Conservation (phyloP, 345 rosid genomes). For the Citrus reticulata region DNA sequence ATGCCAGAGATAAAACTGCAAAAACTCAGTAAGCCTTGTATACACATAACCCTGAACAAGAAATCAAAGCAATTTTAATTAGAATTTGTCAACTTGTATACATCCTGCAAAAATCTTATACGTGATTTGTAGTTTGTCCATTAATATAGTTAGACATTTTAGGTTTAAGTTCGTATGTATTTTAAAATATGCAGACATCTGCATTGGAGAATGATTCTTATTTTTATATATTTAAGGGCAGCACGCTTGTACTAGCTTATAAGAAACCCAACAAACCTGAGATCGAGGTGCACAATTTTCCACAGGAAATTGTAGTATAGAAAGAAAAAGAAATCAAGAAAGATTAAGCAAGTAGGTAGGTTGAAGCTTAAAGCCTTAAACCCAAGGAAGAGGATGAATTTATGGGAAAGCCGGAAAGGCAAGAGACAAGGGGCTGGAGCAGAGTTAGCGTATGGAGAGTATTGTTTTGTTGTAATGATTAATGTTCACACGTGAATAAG, state of each 20-base stretch:
- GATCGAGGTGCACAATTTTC: no score
- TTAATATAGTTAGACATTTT: no score
- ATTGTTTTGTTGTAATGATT: constrained; percentile 62
- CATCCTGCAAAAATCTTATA: not conserved
- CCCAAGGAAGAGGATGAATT: not conserved
- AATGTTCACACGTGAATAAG: constrained; percentile 57
- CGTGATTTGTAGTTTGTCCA: no score
- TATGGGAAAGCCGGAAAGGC: constrained; percentile 20
- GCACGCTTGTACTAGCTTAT: no score
- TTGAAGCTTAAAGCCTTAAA: not conserved
- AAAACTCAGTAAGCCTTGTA: not conserved
- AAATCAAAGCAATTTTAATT: not conserved
- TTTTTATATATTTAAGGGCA: no score
- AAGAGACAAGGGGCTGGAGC: constrained; percentile 38
- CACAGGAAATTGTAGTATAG: no score
- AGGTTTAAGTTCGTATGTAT: no score
- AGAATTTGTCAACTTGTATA: not conserved
- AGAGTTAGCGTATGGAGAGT: constrained; percentile 34
- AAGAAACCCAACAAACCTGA: no score
- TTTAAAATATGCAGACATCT: no score
- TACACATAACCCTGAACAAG: not conserved
- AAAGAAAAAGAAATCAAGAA: no score
- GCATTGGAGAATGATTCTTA: no score
- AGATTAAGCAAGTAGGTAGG: not conserved
- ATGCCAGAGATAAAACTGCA: not conserved